Evolutionary conservation across 139 green algal genomes (phyloP), one percentile per base, ranked within the genome.

Genomic region (Pseudopediastrum boryanum): DNA sequence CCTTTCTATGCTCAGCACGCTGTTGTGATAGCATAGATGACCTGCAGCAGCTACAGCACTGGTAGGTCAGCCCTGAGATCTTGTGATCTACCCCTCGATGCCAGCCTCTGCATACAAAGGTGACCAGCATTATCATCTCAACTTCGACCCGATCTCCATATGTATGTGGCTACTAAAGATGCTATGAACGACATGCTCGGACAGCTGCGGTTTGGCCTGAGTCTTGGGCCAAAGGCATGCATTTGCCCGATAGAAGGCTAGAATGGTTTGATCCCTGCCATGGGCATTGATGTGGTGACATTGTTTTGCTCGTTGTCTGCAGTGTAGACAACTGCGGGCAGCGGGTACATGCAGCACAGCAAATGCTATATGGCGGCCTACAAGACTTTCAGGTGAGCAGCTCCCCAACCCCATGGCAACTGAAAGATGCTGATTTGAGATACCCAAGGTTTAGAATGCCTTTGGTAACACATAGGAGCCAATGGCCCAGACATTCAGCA

Each of bases 1-100:
- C 85, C 0, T 89, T 89, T 63, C 78, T 86, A 1, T 89, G 85
- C 58, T 83, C 77, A 48, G 85, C 85, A 2, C 75, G 77, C 19
- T 89, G 85, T 51, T 89, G 85, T 39, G 85, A 89, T 62, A 38
- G 4, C 13, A 25, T 21, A n/a, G 23, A 42, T 2, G 52, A 64
- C 62, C 52, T 79, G 27, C 75, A 72, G 41, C 46, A 78, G 7
- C 71, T 88, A 9, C 79, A 88, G 61, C 36, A 75, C 61, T 83
- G 54, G 44, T 75, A 46, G 66, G 75, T 50, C 27, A 12, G 42
- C 4, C 52, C 16, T 19, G 48, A 27, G 16, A 19, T 16, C 48
- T 19, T 58, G 48, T 58, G 48, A 58, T n/a, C n/a, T n/a, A 58
- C 16, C 48, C 48, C 48, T 58, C 48, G 19, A 58, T 58, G 48